Conservation (phyloP, 495 filamentous ascomycete species). For the Penicillium waksmanii region DNA sequence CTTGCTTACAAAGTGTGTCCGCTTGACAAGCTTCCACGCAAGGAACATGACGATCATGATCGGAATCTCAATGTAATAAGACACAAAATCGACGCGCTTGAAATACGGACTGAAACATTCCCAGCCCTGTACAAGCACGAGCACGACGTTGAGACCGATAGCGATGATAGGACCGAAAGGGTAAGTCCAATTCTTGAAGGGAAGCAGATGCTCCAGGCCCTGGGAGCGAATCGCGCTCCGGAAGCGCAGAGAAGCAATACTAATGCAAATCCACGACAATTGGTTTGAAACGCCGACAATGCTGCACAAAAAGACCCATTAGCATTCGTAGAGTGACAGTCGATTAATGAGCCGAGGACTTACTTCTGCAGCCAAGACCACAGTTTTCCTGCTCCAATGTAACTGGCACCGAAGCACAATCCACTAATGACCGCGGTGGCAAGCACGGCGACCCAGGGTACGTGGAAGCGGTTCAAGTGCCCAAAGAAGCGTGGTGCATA, state of each 20-base stretch:
- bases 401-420: slow-evolving; percentile 63
- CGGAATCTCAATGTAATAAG: slow-evolving; percentile 54
- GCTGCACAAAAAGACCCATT: slow-evolving; percentile 14
- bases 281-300: slow-evolving; percentile 68
- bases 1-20: slow-evolving; percentile 42
- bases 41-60: slow-evolving; percentile 56
- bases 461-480: slow-evolving; percentile 55
- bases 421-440: slow-evolving; percentile 57
- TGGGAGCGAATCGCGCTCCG: slow-evolving; percentile 56
- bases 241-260: slow-evolving; percentile 62
- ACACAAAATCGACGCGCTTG: slow-evolving; percentile 54
- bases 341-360: slow-evolving; percentile 1
- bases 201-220: slow-evolving; percentile 59
- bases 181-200: slow-evolving; percentile 66
- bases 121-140: slow-evolving; percentile 66
- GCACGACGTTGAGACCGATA: slow-evolving; percentile 54
- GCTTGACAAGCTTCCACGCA: slow-evolving; percentile 54
- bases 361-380: slow-evolving; percentile 64
- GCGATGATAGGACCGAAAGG: slow-evolving; percentile 57
- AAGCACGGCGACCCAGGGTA: slow-evolving; percentile 63
- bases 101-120: slow-evolving; percentile 58
- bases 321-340: slow-evolving; percentile 4
- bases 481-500: slow-evolving; percentile 54
- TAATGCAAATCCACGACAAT: slow-evolving; percentile 63
- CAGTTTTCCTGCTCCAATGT: slow-evolving; percentile 61